Percentiles rank a stretch among this genome's conserved stretches.
phyloP scores from a whole-genome alignment of 495 filamentous ascomycete genomes.

The Coniosporium apollinis region DNA sequence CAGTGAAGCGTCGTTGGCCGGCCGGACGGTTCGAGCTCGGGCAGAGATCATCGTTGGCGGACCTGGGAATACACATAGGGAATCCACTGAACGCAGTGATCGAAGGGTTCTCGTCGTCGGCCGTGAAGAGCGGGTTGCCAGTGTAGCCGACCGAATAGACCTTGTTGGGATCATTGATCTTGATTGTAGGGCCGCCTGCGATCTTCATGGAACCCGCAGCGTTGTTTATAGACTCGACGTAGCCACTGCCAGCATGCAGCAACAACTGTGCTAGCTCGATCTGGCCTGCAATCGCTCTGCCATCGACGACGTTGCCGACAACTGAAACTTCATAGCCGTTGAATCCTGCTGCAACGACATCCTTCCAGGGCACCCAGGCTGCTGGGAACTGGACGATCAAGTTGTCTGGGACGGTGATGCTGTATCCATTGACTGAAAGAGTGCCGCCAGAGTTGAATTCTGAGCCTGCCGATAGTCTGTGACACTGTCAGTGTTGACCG shows the following conservation, averaged over 20 bases:
- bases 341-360: slow-evolving; percentile 17
- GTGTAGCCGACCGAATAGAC: slow-evolving; percentile 20
- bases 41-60: slow-evolving; percentile 17
- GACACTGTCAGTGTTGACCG: too few species aligned
- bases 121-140: slow-evolving; percentile 21
- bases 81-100: slow-evolving; percentile 26
- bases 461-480: too few species aligned
- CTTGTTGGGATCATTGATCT: slow-evolving; percentile 28
- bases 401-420: slow-evolving; percentile 26
- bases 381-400: slow-evolving; percentile 25
- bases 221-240: slow-evolving; percentile 21
- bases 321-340: slow-evolving; percentile 22
- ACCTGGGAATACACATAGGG: slow-evolving; percentile 28
- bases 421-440: slow-evolving; percentile 24
- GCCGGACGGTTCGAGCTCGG: slow-evolving; percentile 21
- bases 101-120: slow-evolving; percentile 24
- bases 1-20: slow-evolving; percentile 4
- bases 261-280: slow-evolving; percentile 19
- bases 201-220: slow-evolving; percentile 20
- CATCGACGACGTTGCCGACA: slow-evolving; percentile 22
- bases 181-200: slow-evolving; percentile 19
- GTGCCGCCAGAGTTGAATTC: slow-evolving; percentile 24
- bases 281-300: slow-evolving; percentile 22
- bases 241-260: slow-evolving; percentile 18
- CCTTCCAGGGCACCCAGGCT: slow-evolving; percentile 22